These are phyloP conservation scores for Boechera divaricarpa DNA, from an alignment of 345 rosid genomes.

Conservation along the genomic window DNA sequence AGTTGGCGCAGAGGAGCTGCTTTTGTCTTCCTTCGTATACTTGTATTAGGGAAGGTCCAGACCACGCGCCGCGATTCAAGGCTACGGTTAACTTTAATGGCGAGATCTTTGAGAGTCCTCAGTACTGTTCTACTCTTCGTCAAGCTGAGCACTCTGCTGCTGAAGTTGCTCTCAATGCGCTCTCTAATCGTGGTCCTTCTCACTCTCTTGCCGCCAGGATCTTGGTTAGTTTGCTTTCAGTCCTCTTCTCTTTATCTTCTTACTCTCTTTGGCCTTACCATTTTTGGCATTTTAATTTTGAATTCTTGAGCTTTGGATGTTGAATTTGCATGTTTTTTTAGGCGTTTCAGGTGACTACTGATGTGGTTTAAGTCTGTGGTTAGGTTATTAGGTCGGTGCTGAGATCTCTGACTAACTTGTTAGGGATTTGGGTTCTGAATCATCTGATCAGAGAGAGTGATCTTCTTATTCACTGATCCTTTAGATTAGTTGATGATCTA, in stretches of 20 bases:
- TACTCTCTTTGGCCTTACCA: not conserved
- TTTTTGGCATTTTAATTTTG: not conserved
- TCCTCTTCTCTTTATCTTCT: not conserved
- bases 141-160: constrained; percentile 99
- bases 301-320: constrained; percentile 3
- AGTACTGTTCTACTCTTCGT: constrained; percentile 96
- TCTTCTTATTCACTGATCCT: not conserved
- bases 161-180: constrained; percentile 90
- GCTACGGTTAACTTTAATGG: constrained; percentile 97
- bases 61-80: constrained; percentile 99
- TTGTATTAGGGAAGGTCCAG: constrained; percentile 97
- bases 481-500: constrained; percentile 12
- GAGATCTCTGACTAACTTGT: constrained; percentile 18
- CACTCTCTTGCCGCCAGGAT: constrained; percentile 98
- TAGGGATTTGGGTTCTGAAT: constrained; percentile 21
- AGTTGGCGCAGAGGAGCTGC: constrained; percentile 99
- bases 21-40: constrained; percentile 91
- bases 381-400: constrained; percentile 14
- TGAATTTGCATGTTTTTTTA: constrained; percentile 30
- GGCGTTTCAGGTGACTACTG: not conserved
- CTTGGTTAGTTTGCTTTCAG: constrained; percentile 56
- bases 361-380: constrained; percentile 26
- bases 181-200: constrained; percentile 93
- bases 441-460: not conserved
- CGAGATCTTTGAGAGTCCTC: constrained; percentile 95